Evolutionary conservation across 176 grass and related monocot species (phyloP).

Genomic region (Hsuehochloa calcarea): DNA sequence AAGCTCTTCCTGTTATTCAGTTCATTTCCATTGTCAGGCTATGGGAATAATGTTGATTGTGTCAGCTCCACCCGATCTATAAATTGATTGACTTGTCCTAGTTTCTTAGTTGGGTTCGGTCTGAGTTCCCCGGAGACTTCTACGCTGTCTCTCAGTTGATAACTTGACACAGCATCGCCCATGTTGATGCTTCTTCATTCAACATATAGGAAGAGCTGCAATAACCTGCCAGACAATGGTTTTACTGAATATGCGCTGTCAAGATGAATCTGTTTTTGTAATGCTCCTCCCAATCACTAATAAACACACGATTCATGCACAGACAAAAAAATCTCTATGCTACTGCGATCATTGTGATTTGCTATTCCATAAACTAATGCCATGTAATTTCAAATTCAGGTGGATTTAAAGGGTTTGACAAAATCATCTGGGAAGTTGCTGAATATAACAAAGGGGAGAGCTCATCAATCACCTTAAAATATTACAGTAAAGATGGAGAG

Average conservation of each 20-base stretch:
- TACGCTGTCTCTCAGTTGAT: no score
- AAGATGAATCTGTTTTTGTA: not conserved
- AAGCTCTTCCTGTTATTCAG: no score
- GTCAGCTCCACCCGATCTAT: not conserved
- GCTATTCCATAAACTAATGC: conserved; percentile 13
- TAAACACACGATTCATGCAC: no score
- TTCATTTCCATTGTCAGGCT: no score
- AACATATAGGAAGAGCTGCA: no score
- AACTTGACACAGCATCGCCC: no score
- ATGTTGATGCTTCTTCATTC: no score
- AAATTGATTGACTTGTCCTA: no score
- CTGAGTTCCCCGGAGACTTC: no score
- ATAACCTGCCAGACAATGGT: no score
- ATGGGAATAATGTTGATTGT: no score
- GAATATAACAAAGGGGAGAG: conserved; percentile 58
- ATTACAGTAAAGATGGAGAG: conserved; percentile 84
- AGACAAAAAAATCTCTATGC: no score
- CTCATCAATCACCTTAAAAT: conserved; percentile 81
- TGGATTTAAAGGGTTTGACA: conserved; percentile 84
- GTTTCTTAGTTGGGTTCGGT: not conserved
- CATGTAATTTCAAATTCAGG: conserved; percentile 39
- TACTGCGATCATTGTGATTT: not conserved
- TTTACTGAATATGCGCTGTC: not conserved
- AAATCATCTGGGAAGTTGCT: conserved; percentile 66
- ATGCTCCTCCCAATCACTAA: not conserved